Evolutionary conservation across 1,284 basidiomycete genomes (phyloP).

Genomic region (Leccinum solheimii): DNA sequence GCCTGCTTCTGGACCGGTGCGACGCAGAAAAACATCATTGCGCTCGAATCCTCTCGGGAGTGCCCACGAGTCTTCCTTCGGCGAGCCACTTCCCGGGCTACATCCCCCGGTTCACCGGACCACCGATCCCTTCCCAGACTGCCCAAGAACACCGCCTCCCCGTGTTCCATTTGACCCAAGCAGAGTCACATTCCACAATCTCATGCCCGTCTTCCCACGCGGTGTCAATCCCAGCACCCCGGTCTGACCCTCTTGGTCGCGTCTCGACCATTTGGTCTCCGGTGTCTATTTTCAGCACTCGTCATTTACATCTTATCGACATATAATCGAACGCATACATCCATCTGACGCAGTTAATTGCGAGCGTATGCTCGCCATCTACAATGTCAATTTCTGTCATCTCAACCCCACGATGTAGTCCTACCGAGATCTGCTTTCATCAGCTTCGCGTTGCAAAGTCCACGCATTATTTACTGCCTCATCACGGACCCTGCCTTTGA

Average conservation of each 20-base stretch:
- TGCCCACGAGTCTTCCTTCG: conserved; percentile 18
- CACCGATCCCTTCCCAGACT: conserved; percentile 21
- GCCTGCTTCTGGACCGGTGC: conserved; percentile 50
- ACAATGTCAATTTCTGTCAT: conserved; percentile 25
- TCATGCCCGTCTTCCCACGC: conserved; percentile 56
- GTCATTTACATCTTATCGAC: conserved; percentile 28
- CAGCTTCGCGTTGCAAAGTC: conserved; percentile 17
- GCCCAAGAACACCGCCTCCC: conserved; percentile 45
- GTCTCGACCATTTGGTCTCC: not conserved
- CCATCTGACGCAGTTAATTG: conserved; percentile 36
- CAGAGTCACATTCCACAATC: conserved; percentile 53
- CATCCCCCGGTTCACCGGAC: conserved; percentile 21
- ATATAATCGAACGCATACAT: conserved; percentile 32
- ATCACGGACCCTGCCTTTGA: conserved; percentile 34
- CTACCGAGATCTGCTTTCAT: conserved; percentile 25
- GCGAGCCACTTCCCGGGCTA: conserved; percentile 17
- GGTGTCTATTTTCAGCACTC: conserved; percentile 12
- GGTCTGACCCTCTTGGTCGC: conserved; percentile 11
- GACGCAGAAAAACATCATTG: conserved; percentile 52
- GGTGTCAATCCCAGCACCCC: conserved; percentile 23
- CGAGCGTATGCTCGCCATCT: conserved; percentile 22
- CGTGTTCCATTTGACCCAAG: conserved; percentile 44
- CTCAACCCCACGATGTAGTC: conserved; percentile 32
- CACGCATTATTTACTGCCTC: conserved; percentile 18
- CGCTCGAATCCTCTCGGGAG: conserved; percentile 48